Evolutionary conservation across 176 grass and related monocot species (phyloP), one percentile per base, ranked within the genome.

Genomic region (Paspalum notatum): DNA sequence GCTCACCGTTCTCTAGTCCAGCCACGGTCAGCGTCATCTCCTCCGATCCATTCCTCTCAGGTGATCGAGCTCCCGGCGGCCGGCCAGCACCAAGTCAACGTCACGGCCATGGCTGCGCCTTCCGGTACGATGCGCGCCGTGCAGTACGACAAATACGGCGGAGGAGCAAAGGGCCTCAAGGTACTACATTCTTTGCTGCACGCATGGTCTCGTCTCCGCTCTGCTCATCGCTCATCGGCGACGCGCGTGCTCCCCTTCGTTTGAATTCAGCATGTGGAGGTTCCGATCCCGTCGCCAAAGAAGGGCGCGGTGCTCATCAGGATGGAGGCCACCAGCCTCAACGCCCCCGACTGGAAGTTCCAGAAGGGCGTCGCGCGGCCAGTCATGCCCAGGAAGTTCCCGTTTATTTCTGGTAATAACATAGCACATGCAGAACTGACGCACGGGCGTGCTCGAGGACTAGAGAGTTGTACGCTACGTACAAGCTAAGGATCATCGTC

Each of bases 241-340:
- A 16, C 1, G 40, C 40, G 6, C 21, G 41, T 68, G 21, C 15
- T 27, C 46, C 20, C 22, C 55, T 13, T 2, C 1, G 37, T 3
- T 54, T 71, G 2, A 1, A 32, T 32, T 47, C 62, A 92, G 87
- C 65, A 90, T 69, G 84, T 90, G 32, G 91, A 93, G 84, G 77
- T 90, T 66, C 87, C 91, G 46, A 61, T 90, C 79, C 91, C 88
- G 22, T 78, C 81, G 51, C 91, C 84, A 9, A 82, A 82, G 72
- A 87, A 90, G 3, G 87, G 75, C 0, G 91, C 87, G 77, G 24
- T 93, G 76, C 82, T 90, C 73, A 71, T 90, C 56, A 93, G 82
- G 83, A 59, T 90, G 84, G 91, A 93, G 77, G 87, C 84, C 11
- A 82, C 91, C 22, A 85, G 85, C 81, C 82, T 93, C 74, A 93